These are phyloP conservation scores for Pseudocercospora vitis DNA, from an alignment of 2,329 filamentous ascomycete species.

Conservation along the genomic window DNA sequence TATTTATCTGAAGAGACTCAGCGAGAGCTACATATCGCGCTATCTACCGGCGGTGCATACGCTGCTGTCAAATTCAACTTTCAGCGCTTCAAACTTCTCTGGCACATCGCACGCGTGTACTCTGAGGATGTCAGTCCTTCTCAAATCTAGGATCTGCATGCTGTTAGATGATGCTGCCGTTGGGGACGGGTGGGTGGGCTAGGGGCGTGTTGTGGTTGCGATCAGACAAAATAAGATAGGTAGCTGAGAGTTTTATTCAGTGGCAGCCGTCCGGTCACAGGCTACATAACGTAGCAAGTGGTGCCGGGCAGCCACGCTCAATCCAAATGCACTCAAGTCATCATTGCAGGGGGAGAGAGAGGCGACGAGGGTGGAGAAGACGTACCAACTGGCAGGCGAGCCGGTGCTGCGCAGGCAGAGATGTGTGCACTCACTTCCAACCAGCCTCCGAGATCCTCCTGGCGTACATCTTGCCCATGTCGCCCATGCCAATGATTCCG, in stretches of 20 bases:
- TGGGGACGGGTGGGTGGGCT: neutral
- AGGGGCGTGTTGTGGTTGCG: slow-evolving; percentile 23
- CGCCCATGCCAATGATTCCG: slow-evolving; percentile 97
- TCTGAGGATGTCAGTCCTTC: slow-evolving; percentile 54
- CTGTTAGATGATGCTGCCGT: slow-evolving; percentile 21
- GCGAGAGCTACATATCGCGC: slow-evolving; percentile 38
- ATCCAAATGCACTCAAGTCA: slow-evolving; percentile 99
- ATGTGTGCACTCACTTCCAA: slow-evolving; percentile 83
- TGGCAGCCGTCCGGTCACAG: slow-evolving; percentile 62
- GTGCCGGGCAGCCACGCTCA: slow-evolving; percentile 76
- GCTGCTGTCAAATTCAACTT: slow-evolving; percentile 78
- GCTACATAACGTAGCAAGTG: slow-evolving; percentile 72
- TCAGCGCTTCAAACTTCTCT: slow-evolving; percentile 79
- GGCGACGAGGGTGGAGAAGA: slow-evolving; percentile 20
- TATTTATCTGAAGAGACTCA: slow-evolving; percentile 63
- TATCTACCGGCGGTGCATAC: slow-evolving; percentile 61
- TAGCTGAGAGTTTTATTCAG: slow-evolving; percentile 99
- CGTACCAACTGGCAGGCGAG: slow-evolving; percentile 38
- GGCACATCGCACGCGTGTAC: slow-evolving; percentile 92
- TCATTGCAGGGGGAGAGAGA: slow-evolving; percentile 60
- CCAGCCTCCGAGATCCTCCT: slow-evolving; percentile 82
- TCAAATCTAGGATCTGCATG: slow-evolving; percentile 16
- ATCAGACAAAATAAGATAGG: slow-evolving; percentile 92
- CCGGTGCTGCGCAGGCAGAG: slow-evolving; percentile 4
- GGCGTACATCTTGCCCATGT: slow-evolving; percentile 99